Evolutionary conservation across 2,329 filamentous ascomycete genomes (phyloP).

Genomic region (Botrytis sinoallii): DNA sequence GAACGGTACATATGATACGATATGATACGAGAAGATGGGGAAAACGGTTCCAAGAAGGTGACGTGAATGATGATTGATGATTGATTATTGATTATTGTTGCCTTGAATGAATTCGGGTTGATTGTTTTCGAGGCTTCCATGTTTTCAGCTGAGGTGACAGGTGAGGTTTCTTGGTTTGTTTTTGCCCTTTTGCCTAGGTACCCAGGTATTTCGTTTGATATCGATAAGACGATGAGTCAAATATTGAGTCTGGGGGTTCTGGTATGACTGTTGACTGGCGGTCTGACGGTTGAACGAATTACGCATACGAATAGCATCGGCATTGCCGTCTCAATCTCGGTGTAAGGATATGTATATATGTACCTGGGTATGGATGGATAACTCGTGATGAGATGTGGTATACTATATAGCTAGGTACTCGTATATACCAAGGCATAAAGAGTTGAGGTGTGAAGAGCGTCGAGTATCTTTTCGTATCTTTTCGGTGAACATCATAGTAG

Average conservation of each 20-base stretch:
- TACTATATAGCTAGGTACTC: too few species aligned
- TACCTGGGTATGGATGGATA: neutral
- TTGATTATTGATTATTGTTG: neutral
- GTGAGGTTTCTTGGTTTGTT: neutral
- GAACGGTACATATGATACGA: neutral
- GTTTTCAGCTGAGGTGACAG: neutral
- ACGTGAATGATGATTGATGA: neutral
- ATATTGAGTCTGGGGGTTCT: neutral
- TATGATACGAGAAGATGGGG: neutral
- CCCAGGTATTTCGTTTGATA: neutral
- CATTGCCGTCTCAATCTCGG: neutral
- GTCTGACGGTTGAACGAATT: neutral
- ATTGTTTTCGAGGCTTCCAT: neutral
- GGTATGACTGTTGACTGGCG: neutral
- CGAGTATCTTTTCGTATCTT: neutral
- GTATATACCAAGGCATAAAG: neutral
- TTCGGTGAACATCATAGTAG: neutral
- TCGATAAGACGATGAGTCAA: slow-evolving; percentile 7
- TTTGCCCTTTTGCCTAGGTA: neutral
- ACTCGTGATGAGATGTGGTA: neutral
- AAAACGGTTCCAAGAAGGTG: neutral
- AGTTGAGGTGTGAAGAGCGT: neutral
- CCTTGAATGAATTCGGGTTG: neutral
- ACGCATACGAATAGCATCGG: neutral
- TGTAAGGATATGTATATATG: neutral